A percentile compares a stretch with the other conserved stretches of the same genome.
These are phyloP conservation scores for Exophiala aquamarina DNA, from an alignment of 2,329 filamentous ascomycete genomes.

Conservation along the genomic window DNA sequence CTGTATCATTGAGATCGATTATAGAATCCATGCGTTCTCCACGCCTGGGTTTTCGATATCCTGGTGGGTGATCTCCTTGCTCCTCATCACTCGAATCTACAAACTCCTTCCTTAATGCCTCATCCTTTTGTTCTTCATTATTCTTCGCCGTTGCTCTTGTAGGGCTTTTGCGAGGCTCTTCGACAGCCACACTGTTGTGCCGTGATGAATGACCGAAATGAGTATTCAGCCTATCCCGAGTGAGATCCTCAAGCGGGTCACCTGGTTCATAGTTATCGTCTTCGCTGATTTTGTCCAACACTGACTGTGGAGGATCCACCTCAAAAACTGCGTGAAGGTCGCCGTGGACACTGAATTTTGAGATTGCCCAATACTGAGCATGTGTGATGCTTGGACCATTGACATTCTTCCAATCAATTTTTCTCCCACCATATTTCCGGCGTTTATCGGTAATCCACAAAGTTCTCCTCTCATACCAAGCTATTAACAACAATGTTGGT, in stretches of 20 bases:
- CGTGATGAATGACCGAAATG: constrained; percentile 10
- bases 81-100: constrained; percentile 19
- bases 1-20: constrained; percentile 18
- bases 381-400: constrained; percentile 21
- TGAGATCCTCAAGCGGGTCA: constrained; percentile 14
- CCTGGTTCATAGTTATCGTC: constrained; percentile 54
- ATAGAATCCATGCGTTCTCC: constrained; percentile 23
- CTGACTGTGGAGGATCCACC: constrained; percentile 63
- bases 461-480: constrained; percentile 66
- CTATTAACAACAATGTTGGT: constrained; percentile 71
- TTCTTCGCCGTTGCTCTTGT: constrained; percentile 4
- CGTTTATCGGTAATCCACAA: constrained; percentile 53
- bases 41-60: constrained; percentile 13
- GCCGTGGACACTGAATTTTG: constrained; percentile 68
- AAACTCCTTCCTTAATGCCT: constrained; percentile 22
- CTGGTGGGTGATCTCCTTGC: constrained; percentile 13
- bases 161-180: constrained; percentile 6
- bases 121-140: constrained; percentile 6
- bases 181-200: constrained; percentile 7
- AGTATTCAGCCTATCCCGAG: constrained; percentile 9
- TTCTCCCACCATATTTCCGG: constrained; percentile 6
- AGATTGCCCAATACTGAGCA: constrained; percentile 62
- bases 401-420: constrained; percentile 24
- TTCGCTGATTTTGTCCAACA: constrained; percentile 57
- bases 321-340: constrained; percentile 74